These are phyloP conservation scores for Ascochyta viciae-villosae DNA, from an alignment of 2,329 filamentous ascomycete genomes.

Conservation along the genomic window DNA sequence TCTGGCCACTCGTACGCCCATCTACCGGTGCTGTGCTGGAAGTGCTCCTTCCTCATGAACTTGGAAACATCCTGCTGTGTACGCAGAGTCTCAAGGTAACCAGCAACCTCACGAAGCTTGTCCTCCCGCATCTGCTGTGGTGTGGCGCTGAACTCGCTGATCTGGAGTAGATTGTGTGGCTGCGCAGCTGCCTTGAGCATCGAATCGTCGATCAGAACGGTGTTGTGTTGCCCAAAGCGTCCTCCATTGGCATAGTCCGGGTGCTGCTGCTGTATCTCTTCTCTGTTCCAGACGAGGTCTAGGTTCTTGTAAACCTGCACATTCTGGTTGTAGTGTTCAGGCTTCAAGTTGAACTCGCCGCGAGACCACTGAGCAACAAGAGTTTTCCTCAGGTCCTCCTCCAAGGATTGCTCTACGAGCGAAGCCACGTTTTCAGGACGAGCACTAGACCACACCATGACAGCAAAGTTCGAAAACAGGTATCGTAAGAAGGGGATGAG, in stretches of 20 bases:
- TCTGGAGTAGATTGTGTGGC: constrained; percentile 79
- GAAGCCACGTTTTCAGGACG: constrained; percentile 72
- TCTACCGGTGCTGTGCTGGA: constrained; percentile 30
- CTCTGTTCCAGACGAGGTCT: constrained; percentile 69
- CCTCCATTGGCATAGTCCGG: constrained; percentile 45
- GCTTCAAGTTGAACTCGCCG: constrained; percentile 73
- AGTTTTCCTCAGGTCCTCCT: constrained; percentile 57
- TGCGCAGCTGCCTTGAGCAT: constrained; percentile 80
- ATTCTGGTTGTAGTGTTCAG: constrained; percentile 69
- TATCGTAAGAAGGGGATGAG: constrained; percentile 74
- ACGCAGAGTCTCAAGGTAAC: constrained; percentile 60
- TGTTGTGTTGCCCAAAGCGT: constrained; percentile 82
- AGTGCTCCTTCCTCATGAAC: constrained; percentile 58
- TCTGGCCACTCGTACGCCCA: constrained; percentile 41
- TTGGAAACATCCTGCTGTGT: constrained; percentile 67
- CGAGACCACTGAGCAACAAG: constrained; percentile 80
- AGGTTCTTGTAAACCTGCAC: constrained; percentile 93
- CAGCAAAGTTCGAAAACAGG: constrained; percentile 74
- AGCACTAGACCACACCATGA: constrained; percentile 93
- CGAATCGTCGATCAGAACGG: constrained; percentile 88
- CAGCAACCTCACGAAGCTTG: constrained; percentile 59
- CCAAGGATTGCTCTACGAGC: constrained; percentile 73
- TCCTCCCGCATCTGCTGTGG: constrained; percentile 52
- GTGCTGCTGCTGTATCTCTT: constrained; percentile 53
- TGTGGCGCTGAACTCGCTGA: constrained; percentile 75